Conservation (phyloP, 129 eudicot species). For the Gnaphalium uliginosum region DNA sequence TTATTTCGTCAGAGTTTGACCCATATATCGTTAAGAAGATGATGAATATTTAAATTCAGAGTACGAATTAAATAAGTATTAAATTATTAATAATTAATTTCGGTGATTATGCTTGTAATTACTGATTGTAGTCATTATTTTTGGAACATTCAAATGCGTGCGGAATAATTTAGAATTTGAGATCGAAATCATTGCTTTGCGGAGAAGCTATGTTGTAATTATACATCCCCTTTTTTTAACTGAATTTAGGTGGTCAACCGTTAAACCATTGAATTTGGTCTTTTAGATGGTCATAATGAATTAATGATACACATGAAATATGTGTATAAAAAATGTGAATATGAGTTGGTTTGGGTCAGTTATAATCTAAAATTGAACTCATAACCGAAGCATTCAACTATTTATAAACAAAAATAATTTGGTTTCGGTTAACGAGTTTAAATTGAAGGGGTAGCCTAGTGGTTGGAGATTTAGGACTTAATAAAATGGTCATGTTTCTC, state of each 20-base stretch:
- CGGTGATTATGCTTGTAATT: neutral
- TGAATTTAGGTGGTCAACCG: conserved; percentile 3
- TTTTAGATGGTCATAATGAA: too few relatives aligned
- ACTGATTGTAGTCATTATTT: neutral
- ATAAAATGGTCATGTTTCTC: too few relatives aligned
- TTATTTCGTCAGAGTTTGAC: neutral
- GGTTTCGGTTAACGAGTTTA: too few relatives aligned
- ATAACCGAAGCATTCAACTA: neutral
- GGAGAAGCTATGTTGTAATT: conserved; percentile 16
- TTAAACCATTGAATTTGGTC: too few relatives aligned
- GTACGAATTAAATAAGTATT: neutral
- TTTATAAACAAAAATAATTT: neutral
- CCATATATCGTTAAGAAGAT: neutral
- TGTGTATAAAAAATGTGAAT: neutral
- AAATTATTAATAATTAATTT: neutral
- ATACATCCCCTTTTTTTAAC: neutral
- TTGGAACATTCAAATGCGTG: neutral
- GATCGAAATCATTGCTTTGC: conserved; percentile 28
- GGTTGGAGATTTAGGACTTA: too few relatives aligned
- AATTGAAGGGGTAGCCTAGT: too few relatives aligned
- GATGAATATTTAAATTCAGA: neutral
- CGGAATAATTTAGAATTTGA: conserved; percentile 12
- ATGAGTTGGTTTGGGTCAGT: neutral
- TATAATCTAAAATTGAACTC: neutral
- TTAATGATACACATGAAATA: too few relatives aligned